phyloP scores from a whole-genome alignment of 352 stramenopile species.

The Phytophthora meadii region DNA sequence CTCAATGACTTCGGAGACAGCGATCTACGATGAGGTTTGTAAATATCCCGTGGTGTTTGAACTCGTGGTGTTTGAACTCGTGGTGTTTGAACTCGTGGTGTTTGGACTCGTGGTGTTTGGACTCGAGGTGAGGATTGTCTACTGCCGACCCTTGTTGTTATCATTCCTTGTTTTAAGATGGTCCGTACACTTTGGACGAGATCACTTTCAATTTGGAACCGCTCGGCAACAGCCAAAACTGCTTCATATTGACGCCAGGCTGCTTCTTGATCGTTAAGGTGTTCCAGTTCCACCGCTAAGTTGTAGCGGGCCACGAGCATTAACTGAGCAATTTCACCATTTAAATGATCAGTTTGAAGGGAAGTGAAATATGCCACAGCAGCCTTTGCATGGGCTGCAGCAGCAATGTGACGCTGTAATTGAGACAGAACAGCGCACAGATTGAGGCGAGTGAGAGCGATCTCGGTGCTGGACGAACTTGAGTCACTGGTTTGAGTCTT shows the following conservation, averaged over 20 bases:
- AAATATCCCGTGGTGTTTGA: constrained; percentile 19
- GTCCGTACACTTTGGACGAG: constrained; percentile 32
- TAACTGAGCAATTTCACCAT: constrained; percentile 29
- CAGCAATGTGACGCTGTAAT: constrained; percentile 52
- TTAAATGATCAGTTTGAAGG: constrained; percentile 1
- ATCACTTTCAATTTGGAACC: constrained; percentile 26
- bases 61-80: constrained; percentile 24
- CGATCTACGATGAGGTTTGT: constrained; percentile 18
- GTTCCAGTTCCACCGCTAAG: constrained; percentile 63
- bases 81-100: constrained; percentile 26
- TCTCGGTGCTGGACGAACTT: constrained; percentile 17
- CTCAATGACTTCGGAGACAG: constrained; percentile 37
- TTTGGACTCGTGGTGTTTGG: constrained; percentile 17
- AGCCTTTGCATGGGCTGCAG: constrained; percentile 52
- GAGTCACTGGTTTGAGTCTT: constrained; percentile 23
- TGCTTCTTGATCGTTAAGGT: constrained; percentile 38
- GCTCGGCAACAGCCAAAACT: constrained; percentile 35
- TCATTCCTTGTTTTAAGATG: constrained; percentile 29
- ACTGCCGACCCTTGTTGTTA: constrained; percentile 13
- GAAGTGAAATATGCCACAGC: constrained; percentile 37
- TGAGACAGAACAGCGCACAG: constrained; percentile 70
- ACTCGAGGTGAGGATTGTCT: constrained; percentile 14
- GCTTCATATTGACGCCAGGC: constrained; percentile 31
- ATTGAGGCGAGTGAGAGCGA: constrained; percentile 67
- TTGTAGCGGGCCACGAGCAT: constrained; percentile 69